phyloP scores from a whole-genome alignment of 1,139 yeast genomes.

The Candida sojae region DNA sequence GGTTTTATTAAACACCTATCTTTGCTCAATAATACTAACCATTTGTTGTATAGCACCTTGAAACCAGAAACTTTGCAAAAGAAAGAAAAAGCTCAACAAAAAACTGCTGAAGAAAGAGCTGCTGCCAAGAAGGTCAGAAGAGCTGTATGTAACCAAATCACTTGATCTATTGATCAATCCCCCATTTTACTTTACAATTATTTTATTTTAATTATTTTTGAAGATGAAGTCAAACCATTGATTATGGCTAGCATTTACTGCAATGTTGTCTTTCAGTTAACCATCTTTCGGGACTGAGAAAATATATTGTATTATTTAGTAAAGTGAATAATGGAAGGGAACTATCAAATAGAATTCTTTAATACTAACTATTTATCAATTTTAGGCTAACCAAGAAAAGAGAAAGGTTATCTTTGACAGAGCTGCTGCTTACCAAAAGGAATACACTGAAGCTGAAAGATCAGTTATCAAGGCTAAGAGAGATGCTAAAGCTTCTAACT shows the following conservation, averaged over 20 bases:
- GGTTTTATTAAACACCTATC: neutral
- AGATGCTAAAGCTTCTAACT: conserved; percentile 94
- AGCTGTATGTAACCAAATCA: conserved; percentile 68
- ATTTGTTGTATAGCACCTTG: conserved; percentile 33
- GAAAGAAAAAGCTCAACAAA: conserved; percentile 90
- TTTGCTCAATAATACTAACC: conserved; percentile 36
- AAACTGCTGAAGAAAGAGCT: conserved; percentile 83
- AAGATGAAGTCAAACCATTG: conserved; percentile 65
- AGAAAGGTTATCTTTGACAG: conserved; percentile 95
- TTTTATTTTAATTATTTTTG: conserved; percentile 27
- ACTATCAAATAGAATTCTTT: neutral
- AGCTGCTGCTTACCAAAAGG: conserved; percentile 98
- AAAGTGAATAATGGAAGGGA: neutral
- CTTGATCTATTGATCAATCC: neutral
- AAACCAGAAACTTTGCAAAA: conserved; percentile 95
- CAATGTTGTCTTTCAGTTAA: conserved; percentile 93
- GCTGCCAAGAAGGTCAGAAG: conserved; percentile 85
- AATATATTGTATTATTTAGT: conserved; percentile 10
- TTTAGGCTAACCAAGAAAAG: conserved; percentile 82
- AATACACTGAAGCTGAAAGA: conserved; percentile 94
- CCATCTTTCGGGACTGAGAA: conserved; percentile 99
- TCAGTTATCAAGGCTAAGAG: conserved; percentile 91
- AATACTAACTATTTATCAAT: conserved; percentile 36
- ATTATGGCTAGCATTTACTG: conserved; percentile 73
- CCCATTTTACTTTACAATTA: conserved; percentile 4